Evolutionary conservation across 495 filamentous ascomycete species (phyloP).

Genomic region (Rhypophila decipiens): DNA sequence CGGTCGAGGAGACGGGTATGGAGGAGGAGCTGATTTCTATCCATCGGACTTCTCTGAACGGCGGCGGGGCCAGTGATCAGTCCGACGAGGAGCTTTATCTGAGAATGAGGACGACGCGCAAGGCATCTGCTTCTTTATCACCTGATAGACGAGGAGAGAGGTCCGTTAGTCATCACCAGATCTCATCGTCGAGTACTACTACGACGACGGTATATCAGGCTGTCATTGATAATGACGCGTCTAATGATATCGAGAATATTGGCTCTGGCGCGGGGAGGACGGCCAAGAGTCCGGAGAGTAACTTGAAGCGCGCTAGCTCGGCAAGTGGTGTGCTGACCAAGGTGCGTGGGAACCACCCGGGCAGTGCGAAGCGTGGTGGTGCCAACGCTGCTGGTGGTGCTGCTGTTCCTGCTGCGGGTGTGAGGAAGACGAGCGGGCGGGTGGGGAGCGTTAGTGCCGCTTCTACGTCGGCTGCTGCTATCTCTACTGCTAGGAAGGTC

Average conservation of each 20-base stretch:
- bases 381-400: conserved; percentile 44
- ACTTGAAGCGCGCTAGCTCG: conserved; percentile 51
- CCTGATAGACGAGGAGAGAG: conserved; percentile 34
- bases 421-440: conserved; percentile 88
- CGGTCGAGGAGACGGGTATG: conserved; percentile 29
- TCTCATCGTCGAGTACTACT: too few species aligned
- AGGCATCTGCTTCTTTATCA: conserved; percentile 38
- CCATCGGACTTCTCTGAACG: conserved; percentile 47
- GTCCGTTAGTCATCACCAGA: conserved; percentile 51
- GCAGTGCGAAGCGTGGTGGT: conserved; percentile 49
- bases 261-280: conserved; percentile 24
- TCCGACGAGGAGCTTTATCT: conserved; percentile 74
- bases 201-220: conserved; percentile 55
- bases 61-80: too few species aligned
- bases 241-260: conserved; percentile 49
- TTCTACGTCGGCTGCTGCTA: conserved; percentile 20
- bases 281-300: conserved; percentile 60
- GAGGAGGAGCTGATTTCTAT: conserved; percentile 33
- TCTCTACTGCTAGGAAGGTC: conserved; percentile 33
- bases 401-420: conserved; percentile 45
- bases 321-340: conserved; percentile 66
- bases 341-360: conserved; percentile 55
- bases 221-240: conserved; percentile 49
- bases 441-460: conserved; percentile 66
- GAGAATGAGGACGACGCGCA: conserved; percentile 62